Evolutionary conservation across 371 early-diverging fungal species (phyloP).

Genomic region (Dichotomocladium elegans): DNA sequence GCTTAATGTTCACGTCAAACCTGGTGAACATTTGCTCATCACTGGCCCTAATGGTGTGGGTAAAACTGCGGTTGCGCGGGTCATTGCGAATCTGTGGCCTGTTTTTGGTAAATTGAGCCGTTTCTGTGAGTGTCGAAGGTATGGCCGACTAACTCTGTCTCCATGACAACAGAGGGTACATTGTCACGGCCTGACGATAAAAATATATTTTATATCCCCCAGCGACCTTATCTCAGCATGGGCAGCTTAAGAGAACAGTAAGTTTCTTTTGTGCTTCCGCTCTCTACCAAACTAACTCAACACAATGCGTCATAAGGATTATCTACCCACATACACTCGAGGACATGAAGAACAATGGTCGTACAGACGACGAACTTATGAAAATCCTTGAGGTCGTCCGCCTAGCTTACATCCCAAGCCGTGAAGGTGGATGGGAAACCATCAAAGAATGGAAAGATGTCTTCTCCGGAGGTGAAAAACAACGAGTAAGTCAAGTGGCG

Average conservation of each 20-base stretch:
- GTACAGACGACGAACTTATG: conserved; percentile 76
- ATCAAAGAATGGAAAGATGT: conserved; percentile 90
- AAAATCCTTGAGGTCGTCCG: conserved; percentile 70
- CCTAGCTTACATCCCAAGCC: conserved; percentile 67
- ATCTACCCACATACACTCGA: conserved; percentile 85
- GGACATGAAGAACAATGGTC: conserved; percentile 70
- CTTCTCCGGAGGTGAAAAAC: conserved; percentile 90
- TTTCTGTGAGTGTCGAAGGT: neutral
- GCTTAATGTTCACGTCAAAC: conserved; percentile 56
- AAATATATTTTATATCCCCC: conserved; percentile 85
- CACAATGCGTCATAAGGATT: conserved; percentile 30
- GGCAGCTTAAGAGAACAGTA: conserved; percentile 85
- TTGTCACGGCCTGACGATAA: conserved; percentile 60
- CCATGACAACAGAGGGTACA: conserved; percentile 56
- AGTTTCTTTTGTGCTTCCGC: conserved; percentile 12
- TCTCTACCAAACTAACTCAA: too few species aligned
- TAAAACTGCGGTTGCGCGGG: conserved; percentile 77
- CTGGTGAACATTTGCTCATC: conserved; percentile 66
- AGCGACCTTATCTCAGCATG: conserved; percentile 83
- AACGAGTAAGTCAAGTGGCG: conserved; percentile 59
- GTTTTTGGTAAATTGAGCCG: conserved; percentile 50
- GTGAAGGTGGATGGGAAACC: conserved; percentile 89
- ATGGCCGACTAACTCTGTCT: too few species aligned
- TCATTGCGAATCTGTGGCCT: conserved; percentile 88
- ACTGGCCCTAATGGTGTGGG: conserved; percentile 86